A percentile compares a stretch with the other conserved stretches of the same genome.
Evolutionary conservation across 225 moss, liverwort and hornwort species (phyloP).

Genomic region (Rhytidiadelphus loreus): DNA sequence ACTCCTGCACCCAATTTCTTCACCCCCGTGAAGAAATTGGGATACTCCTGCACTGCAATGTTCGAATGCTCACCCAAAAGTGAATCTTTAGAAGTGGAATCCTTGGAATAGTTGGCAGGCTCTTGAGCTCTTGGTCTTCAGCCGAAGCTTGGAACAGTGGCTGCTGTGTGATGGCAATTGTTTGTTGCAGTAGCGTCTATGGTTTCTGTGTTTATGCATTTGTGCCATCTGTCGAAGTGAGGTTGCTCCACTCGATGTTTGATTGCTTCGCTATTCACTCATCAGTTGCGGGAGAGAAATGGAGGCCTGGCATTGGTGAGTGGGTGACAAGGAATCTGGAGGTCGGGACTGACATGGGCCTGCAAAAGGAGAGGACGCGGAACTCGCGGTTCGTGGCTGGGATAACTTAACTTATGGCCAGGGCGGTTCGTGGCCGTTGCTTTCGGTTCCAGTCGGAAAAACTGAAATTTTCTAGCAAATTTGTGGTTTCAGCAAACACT

Average conservation of each 20-base stretch:
- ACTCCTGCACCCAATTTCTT: background rate
- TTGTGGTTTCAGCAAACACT: background rate
- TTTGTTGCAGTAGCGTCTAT: background rate
- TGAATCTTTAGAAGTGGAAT: background rate
- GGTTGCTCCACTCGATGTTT: background rate
- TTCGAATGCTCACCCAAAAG: background rate
- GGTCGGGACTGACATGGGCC: background rate
- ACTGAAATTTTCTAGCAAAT: background rate
- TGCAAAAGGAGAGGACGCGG: background rate
- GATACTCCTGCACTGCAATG: background rate
- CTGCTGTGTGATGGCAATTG: background rate
- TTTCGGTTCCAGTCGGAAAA: background rate
- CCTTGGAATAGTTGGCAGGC: background rate
- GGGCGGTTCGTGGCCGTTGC: background rate
- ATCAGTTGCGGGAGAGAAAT: background rate
- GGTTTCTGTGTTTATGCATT: background rate
- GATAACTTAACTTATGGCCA: background rate
- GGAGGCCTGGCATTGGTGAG: background rate
- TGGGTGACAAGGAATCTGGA: background rate
- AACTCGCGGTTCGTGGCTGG: background rate
- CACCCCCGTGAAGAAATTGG: background rate
- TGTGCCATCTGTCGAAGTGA: background rate
- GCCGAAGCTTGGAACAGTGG: background rate
- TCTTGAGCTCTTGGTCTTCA: background rate
- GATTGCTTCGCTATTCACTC: background rate